These are phyloP conservation scores for Xerophyta viscosa DNA, from an alignment of 106 monocot species.

Conservation along the genomic window DNA sequence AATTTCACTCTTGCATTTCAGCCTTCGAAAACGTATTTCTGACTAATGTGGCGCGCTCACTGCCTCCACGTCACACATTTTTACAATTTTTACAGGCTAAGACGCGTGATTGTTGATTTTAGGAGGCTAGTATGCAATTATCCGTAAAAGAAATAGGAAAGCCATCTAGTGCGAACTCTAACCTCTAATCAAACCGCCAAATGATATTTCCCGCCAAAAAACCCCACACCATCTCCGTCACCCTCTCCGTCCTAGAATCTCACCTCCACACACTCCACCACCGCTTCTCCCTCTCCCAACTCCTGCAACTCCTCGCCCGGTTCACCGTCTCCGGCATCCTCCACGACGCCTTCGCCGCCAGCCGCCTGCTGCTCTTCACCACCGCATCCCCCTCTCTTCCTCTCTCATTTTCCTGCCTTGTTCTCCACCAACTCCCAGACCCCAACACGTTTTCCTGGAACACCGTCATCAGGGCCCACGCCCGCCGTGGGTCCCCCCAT, in stretches of 20 bases:
- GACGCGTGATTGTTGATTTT: no score
- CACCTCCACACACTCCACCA: conserved; percentile 38
- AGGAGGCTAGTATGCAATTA: no score
- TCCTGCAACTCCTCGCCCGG: conserved; percentile 71
- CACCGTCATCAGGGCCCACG: conserved; percentile 40
- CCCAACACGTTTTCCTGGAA: conserved; percentile 80
- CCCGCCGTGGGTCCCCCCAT: conserved; percentile 18
- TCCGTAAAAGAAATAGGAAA: no score
- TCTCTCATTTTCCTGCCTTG: conserved; percentile 29
- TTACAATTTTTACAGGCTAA: no score
- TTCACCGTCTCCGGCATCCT: conserved; percentile 45
- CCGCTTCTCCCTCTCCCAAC: neutral
- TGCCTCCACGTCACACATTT: no score
- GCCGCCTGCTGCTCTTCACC: conserved; percentile 60
- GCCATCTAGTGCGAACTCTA: no score
- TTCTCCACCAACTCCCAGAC: conserved; percentile 31
- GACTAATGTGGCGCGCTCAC: no score
- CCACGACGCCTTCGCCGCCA: conserved; percentile 71
- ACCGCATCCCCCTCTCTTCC: conserved; percentile 20
- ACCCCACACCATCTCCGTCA: conserved; percentile 21
- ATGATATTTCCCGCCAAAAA: no score
- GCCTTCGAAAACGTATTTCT: no score
- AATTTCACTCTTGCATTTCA: no score
- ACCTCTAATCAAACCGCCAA: no score
- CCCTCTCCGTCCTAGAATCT: conserved; percentile 51